Conservation (phyloP, 345 rosid genomes). For the sweet orange (Citrus sinensis) region DNA sequence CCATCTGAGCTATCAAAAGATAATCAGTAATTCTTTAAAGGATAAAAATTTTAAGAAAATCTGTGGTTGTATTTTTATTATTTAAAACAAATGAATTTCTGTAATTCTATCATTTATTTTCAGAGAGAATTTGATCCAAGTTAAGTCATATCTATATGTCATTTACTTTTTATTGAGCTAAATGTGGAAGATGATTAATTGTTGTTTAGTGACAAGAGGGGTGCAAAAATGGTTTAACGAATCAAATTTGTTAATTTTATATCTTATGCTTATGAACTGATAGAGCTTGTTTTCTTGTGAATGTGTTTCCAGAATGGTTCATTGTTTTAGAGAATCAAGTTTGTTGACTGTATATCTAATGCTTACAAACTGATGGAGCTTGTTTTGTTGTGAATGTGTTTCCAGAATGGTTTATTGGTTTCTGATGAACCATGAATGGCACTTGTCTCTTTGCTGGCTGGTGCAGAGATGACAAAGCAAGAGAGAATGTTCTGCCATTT, state of each 20-base stretch:
- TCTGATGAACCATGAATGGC: slow-evolving; percentile 10
- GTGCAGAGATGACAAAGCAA: slow-evolving; percentile 20
- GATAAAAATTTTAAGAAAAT: background rate
- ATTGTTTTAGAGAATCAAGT: background rate
- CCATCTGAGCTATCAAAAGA: background rate
- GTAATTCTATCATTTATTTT: background rate
- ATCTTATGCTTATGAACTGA: slow-evolving; percentile 1
- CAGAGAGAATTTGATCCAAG: background rate
- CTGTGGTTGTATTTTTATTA: background rate
- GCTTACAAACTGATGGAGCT: slow-evolving; percentile 12
- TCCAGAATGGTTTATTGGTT: slow-evolving; percentile 24
- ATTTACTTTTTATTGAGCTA: background rate
- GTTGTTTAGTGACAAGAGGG: background rate
- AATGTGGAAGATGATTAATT: background rate
- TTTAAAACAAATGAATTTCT: background rate
- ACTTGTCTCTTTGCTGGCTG: slow-evolving; percentile 25
- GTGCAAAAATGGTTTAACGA: background rate
- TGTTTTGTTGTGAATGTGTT: slow-evolving; percentile 2
- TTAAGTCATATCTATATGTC: background rate
- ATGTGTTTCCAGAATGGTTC: slow-evolving; percentile 21
- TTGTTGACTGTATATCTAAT: background rate
- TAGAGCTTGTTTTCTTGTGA: slow-evolving; percentile 11
- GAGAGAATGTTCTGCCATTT: slow-evolving; percentile 18
- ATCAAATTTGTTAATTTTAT: background rate
- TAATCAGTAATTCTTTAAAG: background rate